phyloP scores from a whole-genome alignment of 2,329 filamentous ascomycete genomes.

The Cladosporium oxysporum region DNA sequence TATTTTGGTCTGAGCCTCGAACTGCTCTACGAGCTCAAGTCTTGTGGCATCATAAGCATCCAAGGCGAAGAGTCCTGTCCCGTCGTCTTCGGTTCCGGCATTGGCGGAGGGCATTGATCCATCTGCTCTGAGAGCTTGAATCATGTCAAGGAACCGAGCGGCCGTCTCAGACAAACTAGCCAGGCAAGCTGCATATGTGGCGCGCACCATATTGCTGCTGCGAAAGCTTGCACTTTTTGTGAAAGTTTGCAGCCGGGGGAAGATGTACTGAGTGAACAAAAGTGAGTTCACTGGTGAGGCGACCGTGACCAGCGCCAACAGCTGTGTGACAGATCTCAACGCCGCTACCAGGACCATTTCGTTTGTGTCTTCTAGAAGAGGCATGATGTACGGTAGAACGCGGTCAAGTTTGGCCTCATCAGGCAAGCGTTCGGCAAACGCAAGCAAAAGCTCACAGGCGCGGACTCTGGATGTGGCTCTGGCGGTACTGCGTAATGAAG shows the following conservation, averaged over 20 bases:
- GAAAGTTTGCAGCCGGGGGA: slow-evolving; percentile 60
- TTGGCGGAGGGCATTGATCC: slow-evolving; percentile 76
- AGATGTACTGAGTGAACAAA: slow-evolving; percentile 67
- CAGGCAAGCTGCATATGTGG: slow-evolving; percentile 90
- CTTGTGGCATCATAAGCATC: slow-evolving; percentile 87
- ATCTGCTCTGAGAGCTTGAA: slow-evolving; percentile 81
- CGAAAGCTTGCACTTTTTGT: slow-evolving; percentile 51
- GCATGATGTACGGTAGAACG: slow-evolving; percentile 85
- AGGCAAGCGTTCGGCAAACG: slow-evolving; percentile 85
- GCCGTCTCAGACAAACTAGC: slow-evolving; percentile 86
- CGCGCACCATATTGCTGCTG: slow-evolving; percentile 68
- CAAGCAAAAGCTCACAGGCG: slow-evolving; percentile 87
- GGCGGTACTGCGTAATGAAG: slow-evolving; percentile 85
- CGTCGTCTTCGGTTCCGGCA: slow-evolving; percentile 74
- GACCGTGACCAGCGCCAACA: slow-evolving; percentile 83
- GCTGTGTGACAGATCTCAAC: slow-evolving; percentile 81
- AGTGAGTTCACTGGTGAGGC: slow-evolving; percentile 74
- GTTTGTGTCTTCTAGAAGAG: slow-evolving; percentile 75
- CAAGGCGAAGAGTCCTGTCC: slow-evolving; percentile 60
- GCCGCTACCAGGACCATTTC: slow-evolving; percentile 85
- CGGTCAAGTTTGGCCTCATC: slow-evolving; percentile 96
- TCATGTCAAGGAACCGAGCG: slow-evolving; percentile 82
- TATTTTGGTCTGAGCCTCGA: slow-evolving; percentile 85
- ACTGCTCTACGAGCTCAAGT: slow-evolving; percentile 75
- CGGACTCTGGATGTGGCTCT: slow-evolving; percentile 83